Evolutionary conservation across 1,284 basidiomycete genomes (phyloP), one percentile per base, ranked within the genome.

Genomic region (Psilocybe mexicana): DNA sequence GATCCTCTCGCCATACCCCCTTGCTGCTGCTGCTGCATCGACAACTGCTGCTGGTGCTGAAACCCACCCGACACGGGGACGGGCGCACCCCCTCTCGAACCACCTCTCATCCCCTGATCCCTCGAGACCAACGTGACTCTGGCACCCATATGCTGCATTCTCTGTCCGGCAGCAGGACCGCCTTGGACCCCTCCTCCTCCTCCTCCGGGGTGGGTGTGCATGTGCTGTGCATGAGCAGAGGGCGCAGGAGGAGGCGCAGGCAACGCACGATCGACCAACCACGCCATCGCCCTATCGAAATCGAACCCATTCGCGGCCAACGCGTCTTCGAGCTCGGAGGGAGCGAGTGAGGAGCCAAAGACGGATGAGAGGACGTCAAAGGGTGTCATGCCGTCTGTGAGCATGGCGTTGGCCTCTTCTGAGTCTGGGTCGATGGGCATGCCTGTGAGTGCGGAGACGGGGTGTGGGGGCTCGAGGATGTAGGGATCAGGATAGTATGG

Each of bases 291-390:
- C 46, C 84, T 84, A 67, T 99, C 96, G 70, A 99, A 97, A 67
- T 99, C 96, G 71, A 93, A 99, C 2, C 86, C 92, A 63, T 94
- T 90, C 54, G 84, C 81, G 25, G 88, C 87, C 5, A 99, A 82
- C 0, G 96, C 96, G 60, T 97, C 94, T 72, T 98, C 96, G 2
- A 98, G 82, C 69, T 98, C 94, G 5, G 89, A 89, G 2, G 93
- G 88, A 0, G 94, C 90, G 4, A 97, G 81, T 1, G 92, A 87
- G 2, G 92, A 88, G 40, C 92, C 91, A 70, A 98, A 98, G 38
- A 99, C 93, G 36, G 93, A 95, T 67, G 86, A 89, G 23, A 99
- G 86, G 42, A 98, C 94, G 68, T 98, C 96, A 65, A 99, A 92
- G 0, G 96, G 96, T 1, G 96, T 96, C 92, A 98, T 96, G 36